These are phyloP conservation scores for Mitragyna speciosa DNA, from an alignment of 257 asterid genomes.

Conservation along the genomic window DNA sequence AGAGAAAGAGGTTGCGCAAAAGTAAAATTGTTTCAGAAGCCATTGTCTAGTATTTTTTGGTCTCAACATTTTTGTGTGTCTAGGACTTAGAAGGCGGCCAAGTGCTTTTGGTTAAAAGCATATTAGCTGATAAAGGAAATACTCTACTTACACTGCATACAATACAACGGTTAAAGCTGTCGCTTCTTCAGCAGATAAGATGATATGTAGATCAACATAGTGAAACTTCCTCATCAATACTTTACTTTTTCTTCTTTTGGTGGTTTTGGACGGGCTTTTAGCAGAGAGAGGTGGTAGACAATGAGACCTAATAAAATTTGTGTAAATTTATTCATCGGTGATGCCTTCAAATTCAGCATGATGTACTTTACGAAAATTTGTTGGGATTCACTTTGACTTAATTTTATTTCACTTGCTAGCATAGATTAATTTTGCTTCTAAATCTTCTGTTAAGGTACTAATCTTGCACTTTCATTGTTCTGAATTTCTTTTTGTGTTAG, in stretches of 20 bases:
- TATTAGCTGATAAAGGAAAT: neutral
- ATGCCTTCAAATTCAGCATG: neutral
- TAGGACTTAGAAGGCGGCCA: too few relatives aligned
- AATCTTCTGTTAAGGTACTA: neutral
- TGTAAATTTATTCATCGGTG: neutral
- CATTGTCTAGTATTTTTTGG: neutral
- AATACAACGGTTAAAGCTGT: neutral
- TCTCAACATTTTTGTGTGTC: neutral
- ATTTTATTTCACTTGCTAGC: neutral
- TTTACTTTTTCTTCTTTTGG: neutral
- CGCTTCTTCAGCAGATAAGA: neutral
- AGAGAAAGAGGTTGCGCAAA: slow-evolving; percentile 26
- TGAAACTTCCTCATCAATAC: neutral
- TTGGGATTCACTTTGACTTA: neutral
- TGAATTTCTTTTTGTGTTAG: neutral
- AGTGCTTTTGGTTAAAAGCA: neutral
- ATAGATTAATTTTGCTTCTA: neutral
- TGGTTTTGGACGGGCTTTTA: neutral
- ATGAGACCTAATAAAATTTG: neutral
- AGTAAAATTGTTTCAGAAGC: slow-evolving; percentile 11
- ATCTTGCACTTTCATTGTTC: neutral
- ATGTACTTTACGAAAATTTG: neutral
- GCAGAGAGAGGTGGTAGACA: neutral
- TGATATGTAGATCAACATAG: neutral
- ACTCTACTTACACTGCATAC: neutral